phyloP scores from a whole-genome alignment of 2,329 filamentous ascomycete genomes.

The Colletotrichum sp. region DNA sequence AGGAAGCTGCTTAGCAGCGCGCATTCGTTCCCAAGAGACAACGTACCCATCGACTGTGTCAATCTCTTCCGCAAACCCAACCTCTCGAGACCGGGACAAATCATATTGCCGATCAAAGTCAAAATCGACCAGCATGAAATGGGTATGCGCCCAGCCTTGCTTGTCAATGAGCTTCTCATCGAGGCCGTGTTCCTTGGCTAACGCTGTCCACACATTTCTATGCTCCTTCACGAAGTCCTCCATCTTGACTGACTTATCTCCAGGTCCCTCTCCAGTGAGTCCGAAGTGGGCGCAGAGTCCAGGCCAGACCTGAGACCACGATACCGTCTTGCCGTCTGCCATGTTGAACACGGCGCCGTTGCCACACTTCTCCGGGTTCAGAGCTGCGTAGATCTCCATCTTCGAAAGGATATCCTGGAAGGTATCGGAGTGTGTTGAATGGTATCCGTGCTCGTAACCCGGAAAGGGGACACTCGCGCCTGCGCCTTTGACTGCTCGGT shows the following conservation, averaged over 20 bases:
- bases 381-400: slow-evolving; percentile 22
- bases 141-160: not conserved
- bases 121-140: slow-evolving; percentile 22
- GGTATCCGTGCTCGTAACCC: slow-evolving; percentile 8
- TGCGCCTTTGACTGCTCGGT: slow-evolving; percentile 13
- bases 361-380: slow-evolving; percentile 13
- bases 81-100: slow-evolving; percentile 2
- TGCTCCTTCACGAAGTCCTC: slow-evolving; percentile 15
- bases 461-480: slow-evolving; percentile 20
- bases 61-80: slow-evolving; percentile 20
- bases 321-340: slow-evolving; percentile 13
- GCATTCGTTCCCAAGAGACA: slow-evolving; percentile 17
- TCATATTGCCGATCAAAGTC: slow-evolving; percentile 26
- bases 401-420: slow-evolving; percentile 22
- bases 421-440: slow-evolving; percentile 21
- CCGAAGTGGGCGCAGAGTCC: slow-evolving; percentile 19
- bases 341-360: slow-evolving; percentile 19
- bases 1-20: slow-evolving; percentile 19
- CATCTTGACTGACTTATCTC: not conserved
- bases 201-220: slow-evolving; percentile 3
- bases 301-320: slow-evolving; percentile 23
- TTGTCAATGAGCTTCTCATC: not conserved
- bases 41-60: slow-evolving; percentile 19
- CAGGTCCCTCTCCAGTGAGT: slow-evolving; percentile 3
- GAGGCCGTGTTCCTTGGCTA: slow-evolving; percentile 12